Percentiles rank a stretch among this genome's conserved stretches.
Evolutionary conservation across 768 basidiomycete genomes (phyloP).

Genomic region (Gelatoporia subvermispora): DNA sequence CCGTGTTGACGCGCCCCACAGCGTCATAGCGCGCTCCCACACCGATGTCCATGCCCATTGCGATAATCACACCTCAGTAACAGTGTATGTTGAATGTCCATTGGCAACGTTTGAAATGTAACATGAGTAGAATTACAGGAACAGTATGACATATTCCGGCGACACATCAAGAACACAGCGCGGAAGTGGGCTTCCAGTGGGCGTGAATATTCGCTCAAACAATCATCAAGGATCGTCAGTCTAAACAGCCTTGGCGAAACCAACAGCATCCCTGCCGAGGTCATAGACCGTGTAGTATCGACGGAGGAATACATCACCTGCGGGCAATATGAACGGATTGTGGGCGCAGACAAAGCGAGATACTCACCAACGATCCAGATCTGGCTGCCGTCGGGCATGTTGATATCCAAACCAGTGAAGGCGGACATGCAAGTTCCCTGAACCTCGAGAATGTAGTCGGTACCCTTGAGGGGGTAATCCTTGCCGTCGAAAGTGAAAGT

Average conservation of each 20-base stretch:
- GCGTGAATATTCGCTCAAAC: neutral
- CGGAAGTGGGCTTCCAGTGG: neutral
- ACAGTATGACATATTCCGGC: too few relatives aligned
- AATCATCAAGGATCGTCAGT: neutral
- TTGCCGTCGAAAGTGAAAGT: slow-evolving; percentile 80
- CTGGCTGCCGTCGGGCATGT: slow-evolving; percentile 61
- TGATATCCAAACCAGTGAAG: slow-evolving; percentile 90
- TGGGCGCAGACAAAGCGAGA: neutral
- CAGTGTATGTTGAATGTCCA: too few relatives aligned
- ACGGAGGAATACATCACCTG: slow-evolving; percentile 88
- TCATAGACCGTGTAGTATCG: slow-evolving; percentile 92
- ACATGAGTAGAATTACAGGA: too few relatives aligned
- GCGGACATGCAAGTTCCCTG: slow-evolving; percentile 92
- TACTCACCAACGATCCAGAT: slow-evolving; percentile 85
- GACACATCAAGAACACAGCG: too few relatives aligned
- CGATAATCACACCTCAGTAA: too few relatives aligned
- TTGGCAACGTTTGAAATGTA: too few relatives aligned
- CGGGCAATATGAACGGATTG: neutral
- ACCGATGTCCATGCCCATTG: too few relatives aligned
- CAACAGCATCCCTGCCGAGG: slow-evolving; percentile 71
- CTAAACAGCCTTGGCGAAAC: slow-evolving; percentile 60
- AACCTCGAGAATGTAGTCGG: slow-evolving; percentile 87
- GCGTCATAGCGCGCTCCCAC: too few relatives aligned
- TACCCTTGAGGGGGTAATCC: slow-evolving; percentile 71
- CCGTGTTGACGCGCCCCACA: too few relatives aligned